phyloP scores from a whole-genome alignment of 1,139 yeast genomes.

The Pichia sp. region DNA sequence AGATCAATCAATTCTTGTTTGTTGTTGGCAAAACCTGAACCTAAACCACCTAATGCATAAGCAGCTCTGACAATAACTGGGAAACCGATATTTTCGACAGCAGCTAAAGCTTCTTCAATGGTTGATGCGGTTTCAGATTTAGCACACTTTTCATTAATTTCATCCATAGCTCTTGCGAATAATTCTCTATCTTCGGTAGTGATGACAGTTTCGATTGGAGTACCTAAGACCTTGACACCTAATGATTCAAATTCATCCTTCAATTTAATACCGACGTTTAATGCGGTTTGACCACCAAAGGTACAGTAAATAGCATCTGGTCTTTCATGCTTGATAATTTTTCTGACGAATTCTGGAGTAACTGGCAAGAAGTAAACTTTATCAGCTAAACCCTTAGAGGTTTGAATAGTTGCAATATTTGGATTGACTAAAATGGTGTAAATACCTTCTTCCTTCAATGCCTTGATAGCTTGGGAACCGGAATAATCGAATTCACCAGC shows the following conservation, averaged over 20 bases:
- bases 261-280: conserved; percentile 89
- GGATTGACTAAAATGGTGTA: conserved; percentile 94
- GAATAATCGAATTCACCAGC: conserved; percentile 99
- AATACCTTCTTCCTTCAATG: conserved; percentile 95
- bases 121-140: conserved; percentile 78
- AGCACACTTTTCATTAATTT: conserved; percentile 92
- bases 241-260: conserved; percentile 89
- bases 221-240: conserved; percentile 94
- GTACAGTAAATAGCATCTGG: conserved; percentile 98
- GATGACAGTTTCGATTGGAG: conserved; percentile 90
- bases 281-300: conserved; percentile 98
- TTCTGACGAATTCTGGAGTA: conserved; percentile 90
- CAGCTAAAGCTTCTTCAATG: conserved; percentile 73
- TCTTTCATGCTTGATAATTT: conserved; percentile 87
- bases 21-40: conserved; percentile 96
- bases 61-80: conserved; percentile 99
- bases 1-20: conserved; percentile 74
- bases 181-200: conserved; percentile 97
- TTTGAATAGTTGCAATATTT: conserved; percentile 96
- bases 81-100: conserved; percentile 82
- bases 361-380: conserved; percentile 97
- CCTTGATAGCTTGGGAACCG: conserved; percentile 84
- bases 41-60: conserved; percentile 94
- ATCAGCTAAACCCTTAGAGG: conserved; percentile 96
- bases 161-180: conserved; percentile 90